These are phyloP conservation scores for Malus domestica DNA, from an alignment of 306 rosid genomes.

Conservation along the genomic window DNA sequence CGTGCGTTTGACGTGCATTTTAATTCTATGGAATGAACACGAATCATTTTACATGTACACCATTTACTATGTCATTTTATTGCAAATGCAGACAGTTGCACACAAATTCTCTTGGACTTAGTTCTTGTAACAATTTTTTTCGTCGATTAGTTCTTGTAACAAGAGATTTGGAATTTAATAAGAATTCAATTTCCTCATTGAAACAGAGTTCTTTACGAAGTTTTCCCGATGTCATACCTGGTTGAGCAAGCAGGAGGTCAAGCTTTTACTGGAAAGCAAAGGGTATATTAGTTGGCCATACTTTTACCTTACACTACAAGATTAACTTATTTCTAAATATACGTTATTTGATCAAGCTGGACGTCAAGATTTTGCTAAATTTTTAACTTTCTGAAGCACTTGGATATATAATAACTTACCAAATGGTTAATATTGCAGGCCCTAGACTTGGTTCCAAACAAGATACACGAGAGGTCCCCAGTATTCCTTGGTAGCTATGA, in stretches of 20 bases:
- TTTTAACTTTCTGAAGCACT: not conserved
- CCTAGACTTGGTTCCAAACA: constrained; percentile 67
- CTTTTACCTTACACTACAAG: not conserved
- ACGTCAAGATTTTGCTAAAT: too few species aligned
- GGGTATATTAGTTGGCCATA: constrained; percentile 31
- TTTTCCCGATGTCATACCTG: constrained; percentile 92
- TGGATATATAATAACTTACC: not conserved
- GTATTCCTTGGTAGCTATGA: constrained; percentile 83
- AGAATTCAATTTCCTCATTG: not conserved
- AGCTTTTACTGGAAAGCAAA: constrained; percentile 73
- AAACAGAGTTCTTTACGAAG: constrained; percentile 83
- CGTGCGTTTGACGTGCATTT: too few species aligned
- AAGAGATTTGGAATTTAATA: not conserved
- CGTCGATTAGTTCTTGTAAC: not conserved
- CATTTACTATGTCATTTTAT: too few species aligned
- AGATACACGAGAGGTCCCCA: constrained; percentile 74
- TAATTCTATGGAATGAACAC: too few species aligned
- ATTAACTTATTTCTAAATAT: too few species aligned
- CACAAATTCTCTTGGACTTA: too few species aligned
- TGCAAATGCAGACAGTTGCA: too few species aligned
- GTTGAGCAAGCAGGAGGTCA: constrained; percentile 97
- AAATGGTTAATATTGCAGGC: constrained; percentile 31
- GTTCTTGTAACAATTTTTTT: too few species aligned
- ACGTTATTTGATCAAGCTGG: too few species aligned
- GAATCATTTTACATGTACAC: too few species aligned